Evolutionary conservation across 176 grass and related monocot species (phyloP).

Genomic region (Bonia amplexicaulis): DNA sequence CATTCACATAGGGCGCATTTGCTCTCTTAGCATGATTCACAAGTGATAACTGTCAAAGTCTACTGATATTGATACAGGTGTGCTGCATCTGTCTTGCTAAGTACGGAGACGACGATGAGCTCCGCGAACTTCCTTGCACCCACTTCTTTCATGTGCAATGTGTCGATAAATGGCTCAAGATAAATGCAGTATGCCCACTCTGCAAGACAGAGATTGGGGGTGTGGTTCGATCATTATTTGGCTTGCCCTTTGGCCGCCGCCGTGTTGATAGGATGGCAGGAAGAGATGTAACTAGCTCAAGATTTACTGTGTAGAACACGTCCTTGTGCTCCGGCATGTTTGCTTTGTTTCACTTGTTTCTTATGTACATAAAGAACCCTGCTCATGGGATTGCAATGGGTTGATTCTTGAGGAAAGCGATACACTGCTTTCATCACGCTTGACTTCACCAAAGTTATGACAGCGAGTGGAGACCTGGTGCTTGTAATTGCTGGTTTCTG

Average conservation of each 20-base stretch:
- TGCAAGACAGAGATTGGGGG: constrained; percentile 83
- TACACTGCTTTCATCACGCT: background rate
- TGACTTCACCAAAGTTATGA: background rate
- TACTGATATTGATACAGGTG: constrained; percentile 47
- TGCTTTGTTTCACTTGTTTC: background rate
- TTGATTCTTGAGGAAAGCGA: background rate
- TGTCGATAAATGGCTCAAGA: constrained; percentile 98
- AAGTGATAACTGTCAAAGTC: background rate
- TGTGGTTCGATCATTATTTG: constrained; percentile 31
- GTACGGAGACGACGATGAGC: constrained; percentile 75
- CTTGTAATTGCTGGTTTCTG: constrained; percentile 10
- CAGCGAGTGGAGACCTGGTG: background rate
- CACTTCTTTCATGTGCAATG: constrained; percentile 93
- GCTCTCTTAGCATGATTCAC: background rate
- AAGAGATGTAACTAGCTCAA: constrained; percentile 46
- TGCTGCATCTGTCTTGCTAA: constrained; percentile 96
- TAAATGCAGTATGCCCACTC: constrained; percentile 91
- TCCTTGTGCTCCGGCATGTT: background rate
- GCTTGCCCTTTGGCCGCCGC: constrained; percentile 59
- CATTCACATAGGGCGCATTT: background rate
- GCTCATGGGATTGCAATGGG: constrained; percentile 13
- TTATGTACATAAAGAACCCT: background rate
- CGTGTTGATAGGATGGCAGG: constrained; percentile 51
- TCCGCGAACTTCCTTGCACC: constrained; percentile 77
- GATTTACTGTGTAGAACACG: constrained; percentile 45